Evolutionary conservation across 1,284 basidiomycete genomes (phyloP).

Genomic region (Leccinum pallidistipes): DNA sequence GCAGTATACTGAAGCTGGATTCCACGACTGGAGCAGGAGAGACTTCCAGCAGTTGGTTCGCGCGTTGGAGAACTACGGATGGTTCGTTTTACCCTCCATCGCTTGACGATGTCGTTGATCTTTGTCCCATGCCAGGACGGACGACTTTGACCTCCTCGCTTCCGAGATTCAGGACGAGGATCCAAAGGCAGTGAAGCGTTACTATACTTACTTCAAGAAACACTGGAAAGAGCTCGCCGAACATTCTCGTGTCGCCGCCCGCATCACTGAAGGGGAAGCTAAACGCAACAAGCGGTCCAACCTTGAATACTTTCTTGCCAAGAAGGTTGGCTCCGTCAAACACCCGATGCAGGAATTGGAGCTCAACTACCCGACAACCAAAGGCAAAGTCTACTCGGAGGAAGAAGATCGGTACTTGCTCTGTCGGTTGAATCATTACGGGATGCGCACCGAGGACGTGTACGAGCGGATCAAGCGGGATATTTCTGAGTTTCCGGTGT

Average conservation of each 20-base stretch:
- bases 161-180: slow-evolving; percentile 88
- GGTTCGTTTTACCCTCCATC: slow-evolving; percentile 46
- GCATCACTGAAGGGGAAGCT: slow-evolving; percentile 82
- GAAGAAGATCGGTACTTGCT: slow-evolving; percentile 97
- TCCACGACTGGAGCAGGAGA: slow-evolving; percentile 87
- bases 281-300: slow-evolving; percentile 87
- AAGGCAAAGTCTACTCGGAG: slow-evolving; percentile 94
- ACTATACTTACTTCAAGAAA: slow-evolving; percentile 87
- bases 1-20: slow-evolving; percentile 75
- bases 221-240: slow-evolving; percentile 83
- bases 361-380: slow-evolving; percentile 91
- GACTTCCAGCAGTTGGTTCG: slow-evolving; percentile 93
- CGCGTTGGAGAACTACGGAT: slow-evolving; percentile 85
- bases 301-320: slow-evolving; percentile 72
- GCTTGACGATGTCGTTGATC: background rate
- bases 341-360: slow-evolving; percentile 96
- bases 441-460: slow-evolving; percentile 88
- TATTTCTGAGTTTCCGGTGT: slow-evolving; percentile 94
- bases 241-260: slow-evolving; percentile 77
- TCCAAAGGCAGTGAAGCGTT: slow-evolving; percentile 77
- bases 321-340: slow-evolving; percentile 80
- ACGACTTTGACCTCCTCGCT: slow-evolving; percentile 77
- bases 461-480: slow-evolving; percentile 97
- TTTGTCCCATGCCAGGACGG: slow-evolving; percentile 54
- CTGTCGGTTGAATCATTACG: slow-evolving; percentile 90